These are phyloP conservation scores for Coemansia sp. DNA, from an alignment of 192 early-diverging fungal genomes.

Conservation along the genomic window DNA sequence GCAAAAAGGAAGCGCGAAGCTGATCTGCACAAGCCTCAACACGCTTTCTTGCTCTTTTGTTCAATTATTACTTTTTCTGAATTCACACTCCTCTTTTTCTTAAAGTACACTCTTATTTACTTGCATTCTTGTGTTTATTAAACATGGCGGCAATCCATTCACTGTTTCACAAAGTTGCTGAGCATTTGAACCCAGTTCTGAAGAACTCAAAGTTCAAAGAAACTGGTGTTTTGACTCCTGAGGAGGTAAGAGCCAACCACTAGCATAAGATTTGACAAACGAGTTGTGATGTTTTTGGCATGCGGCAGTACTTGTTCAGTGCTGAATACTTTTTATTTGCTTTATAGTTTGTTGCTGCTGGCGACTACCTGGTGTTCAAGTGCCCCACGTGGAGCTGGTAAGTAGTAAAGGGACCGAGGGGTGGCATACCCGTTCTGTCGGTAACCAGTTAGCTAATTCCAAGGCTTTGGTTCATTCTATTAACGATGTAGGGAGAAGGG, in stretches of 20 bases:
- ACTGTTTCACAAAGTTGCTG: conserved; percentile 72
- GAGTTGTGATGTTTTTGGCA: neutral
- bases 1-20: neutral
- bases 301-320: neutral
- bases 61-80: neutral
- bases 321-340: conserved; percentile 8
- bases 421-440: neutral
- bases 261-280: neutral
- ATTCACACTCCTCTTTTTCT: neutral
- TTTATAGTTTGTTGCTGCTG: conserved; percentile 85
- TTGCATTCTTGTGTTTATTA: neutral
- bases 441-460: neutral
- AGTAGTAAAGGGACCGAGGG: conserved; percentile 2
- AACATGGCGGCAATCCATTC: conserved; percentile 49
- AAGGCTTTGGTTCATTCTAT: neutral
- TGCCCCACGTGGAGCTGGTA: conserved; percentile 97
- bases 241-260: conserved; percentile 68
- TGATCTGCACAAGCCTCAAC: conserved; percentile 3
- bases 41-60: neutral
- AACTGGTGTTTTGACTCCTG: conserved; percentile 92
- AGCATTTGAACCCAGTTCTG: conserved; percentile 91
- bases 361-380: conserved; percentile 97
- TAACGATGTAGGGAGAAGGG: conserved; percentile 57
- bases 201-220: conserved; percentile 95
- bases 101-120: neutral